Base-by-base conservation (phyloP, 768 basidiomycete genomes). In the Boletus huronensis region DNA sequence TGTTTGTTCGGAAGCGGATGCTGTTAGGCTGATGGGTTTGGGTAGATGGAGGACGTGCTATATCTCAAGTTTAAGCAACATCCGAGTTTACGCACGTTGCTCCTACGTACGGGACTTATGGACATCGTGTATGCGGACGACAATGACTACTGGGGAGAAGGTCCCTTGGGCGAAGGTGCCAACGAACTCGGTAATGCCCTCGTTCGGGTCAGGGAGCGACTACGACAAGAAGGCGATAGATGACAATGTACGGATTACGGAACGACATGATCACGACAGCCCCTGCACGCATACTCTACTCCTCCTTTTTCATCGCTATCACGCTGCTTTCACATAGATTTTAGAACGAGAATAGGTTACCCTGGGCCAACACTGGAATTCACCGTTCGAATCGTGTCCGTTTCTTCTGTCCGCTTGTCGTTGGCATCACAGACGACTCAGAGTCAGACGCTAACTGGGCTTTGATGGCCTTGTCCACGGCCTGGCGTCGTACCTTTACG, bases 51-150 rank as follows among this genome's bases (percentile, higher is more conserved):
- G 40, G 81, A 85, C 8, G 87, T 85, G 34, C 60, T 90, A 46
- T 77, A 77, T 56, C 62, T 77, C 56, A 93, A 93, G 65, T 85
- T 92, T 61, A 77, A 72, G 45, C 90, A 92, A 71, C 87, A 93
- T 63, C 72, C 79, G 0, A 72, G 79, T 29, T 67, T 92, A 50
- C 79, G 82, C 34, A 54, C 55, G 21, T 62, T 80, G 62, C 77
- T 92, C 16, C 64, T 88, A 23, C 63, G 68, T 21, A 89, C 88
- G 3, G 79, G 77, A 9, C 61, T 74, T 16, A 73, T 74, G 3
- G 72, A 71, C 31, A 71, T 89, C 32, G 65, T 85, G 4, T 87
- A 84, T 61, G 67, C 72, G 9, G 84, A 86, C 60, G 66, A 70
- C 0, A 87, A 91, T 64, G 35, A 64, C n/a, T 86, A 81, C 63